Percentiles rank a stretch among this genome's conserved stretches.
Conservation (phyloP, 345 rosid genomes). For the Firmiana major region DNA sequence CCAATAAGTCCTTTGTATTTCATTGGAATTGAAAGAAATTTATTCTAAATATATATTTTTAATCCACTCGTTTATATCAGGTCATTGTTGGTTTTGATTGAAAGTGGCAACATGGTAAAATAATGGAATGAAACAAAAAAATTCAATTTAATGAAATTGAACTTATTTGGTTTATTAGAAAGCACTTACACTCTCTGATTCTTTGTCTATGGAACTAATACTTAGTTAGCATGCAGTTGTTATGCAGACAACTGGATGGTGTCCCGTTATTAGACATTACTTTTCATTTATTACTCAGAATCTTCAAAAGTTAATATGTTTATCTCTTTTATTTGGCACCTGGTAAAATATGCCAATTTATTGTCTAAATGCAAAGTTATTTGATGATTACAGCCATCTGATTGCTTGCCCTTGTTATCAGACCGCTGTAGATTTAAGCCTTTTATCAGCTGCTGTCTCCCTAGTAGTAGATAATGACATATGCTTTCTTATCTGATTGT, state of each 20-base stretch:
- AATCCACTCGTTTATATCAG: neutral
- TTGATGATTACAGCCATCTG: neutral
- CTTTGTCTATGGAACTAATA: neutral
- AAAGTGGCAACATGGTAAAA: neutral
- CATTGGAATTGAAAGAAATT: neutral
- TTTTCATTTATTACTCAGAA: neutral
- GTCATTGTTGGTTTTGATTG: neutral
- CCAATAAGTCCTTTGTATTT: neutral
- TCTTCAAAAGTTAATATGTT: neutral
- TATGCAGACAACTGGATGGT: neutral
- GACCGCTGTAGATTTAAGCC: neutral
- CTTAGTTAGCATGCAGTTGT: neutral
- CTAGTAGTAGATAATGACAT: neutral
- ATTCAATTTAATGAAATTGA: neutral
- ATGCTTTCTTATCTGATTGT: neutral
- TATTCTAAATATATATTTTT: neutral
- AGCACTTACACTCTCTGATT: neutral
- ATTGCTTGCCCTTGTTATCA: constrained; percentile 2
- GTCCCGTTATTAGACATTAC: neutral
- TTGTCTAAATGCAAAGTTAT: neutral
- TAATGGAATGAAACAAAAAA: neutral
- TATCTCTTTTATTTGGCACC: neutral
- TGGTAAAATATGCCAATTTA: neutral
- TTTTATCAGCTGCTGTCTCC: neutral
- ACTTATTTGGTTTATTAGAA: neutral